These are phyloP conservation scores for Aureobasidium subglaciale DNA, from an alignment of 2,329 filamentous ascomycete genomes.

Conservation along the genomic window DNA sequence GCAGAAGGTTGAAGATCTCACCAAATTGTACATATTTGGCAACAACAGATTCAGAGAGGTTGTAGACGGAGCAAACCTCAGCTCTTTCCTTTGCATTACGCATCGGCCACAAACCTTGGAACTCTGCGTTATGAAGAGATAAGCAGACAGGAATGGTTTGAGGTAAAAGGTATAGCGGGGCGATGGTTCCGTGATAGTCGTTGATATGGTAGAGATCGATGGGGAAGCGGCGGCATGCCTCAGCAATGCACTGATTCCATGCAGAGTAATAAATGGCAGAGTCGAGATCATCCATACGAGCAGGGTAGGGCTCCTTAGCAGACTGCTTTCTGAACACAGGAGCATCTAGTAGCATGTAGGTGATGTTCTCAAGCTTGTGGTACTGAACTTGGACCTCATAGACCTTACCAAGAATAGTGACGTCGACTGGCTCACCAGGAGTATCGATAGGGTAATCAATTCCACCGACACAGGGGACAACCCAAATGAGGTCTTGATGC, in stretches of 20 bases:
- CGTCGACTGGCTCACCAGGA: constrained; percentile 53
- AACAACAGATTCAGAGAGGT: constrained; percentile 50
- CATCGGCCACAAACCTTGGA: constrained; percentile 64
- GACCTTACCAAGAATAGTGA: constrained; percentile 53
- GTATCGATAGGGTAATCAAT: constrained; percentile 57
- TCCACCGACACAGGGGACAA: constrained; percentile 49
- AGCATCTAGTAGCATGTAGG: constrained; percentile 60
- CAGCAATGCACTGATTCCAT: constrained; percentile 64
- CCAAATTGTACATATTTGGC: constrained; percentile 60
- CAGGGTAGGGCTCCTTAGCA: constrained; percentile 56
- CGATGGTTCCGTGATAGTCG: constrained; percentile 57
- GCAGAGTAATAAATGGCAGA: constrained; percentile 62
- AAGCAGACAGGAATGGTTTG: constrained; percentile 55
- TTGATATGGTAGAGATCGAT: constrained; percentile 61
- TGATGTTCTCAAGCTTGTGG: constrained; percentile 58
- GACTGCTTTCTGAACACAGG: constrained; percentile 60
- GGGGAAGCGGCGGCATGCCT: constrained; percentile 55
- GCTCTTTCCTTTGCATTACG: constrained; percentile 53
- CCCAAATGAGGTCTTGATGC: constrained; percentile 58
- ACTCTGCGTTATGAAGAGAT: constrained; percentile 63
- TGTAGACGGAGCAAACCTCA: constrained; percentile 60
- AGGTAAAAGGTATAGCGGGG: constrained; percentile 58
- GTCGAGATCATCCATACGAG: constrained; percentile 63
- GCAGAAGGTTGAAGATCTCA: constrained; percentile 61
- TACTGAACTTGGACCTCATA: constrained; percentile 60